These are phyloP conservation scores for Solanum medicagineum DNA, from an alignment of 257 asterid species.

Conservation along the genomic window DNA sequence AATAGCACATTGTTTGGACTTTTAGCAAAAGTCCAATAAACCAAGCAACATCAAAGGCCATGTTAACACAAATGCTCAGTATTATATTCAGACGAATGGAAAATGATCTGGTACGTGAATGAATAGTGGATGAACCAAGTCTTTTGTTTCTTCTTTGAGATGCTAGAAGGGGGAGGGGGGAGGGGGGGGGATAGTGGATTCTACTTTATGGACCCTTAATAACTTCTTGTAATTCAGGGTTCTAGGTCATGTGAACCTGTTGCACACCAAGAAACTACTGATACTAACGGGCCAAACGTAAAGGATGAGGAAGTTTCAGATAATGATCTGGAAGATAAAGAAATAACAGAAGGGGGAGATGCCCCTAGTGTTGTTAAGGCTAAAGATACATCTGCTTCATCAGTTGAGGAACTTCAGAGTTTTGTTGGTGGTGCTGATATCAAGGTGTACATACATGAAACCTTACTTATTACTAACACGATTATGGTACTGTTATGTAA, in stretches of 20 bases:
- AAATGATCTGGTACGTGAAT: slow-evolving; percentile 55
- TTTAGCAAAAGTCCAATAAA: slow-evolving; percentile 94
- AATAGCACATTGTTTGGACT: slow-evolving; percentile 15
- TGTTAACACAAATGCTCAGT: slow-evolving; percentile 94
- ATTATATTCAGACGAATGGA: slow-evolving; percentile 83
- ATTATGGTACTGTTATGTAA: slow-evolving; percentile 1
- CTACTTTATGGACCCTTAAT: not conserved
- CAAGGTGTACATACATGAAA: slow-evolving; percentile 42
- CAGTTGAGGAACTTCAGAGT: slow-evolving; percentile 73
- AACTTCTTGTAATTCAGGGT: slow-evolving; percentile 35
- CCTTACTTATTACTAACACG: not conserved
- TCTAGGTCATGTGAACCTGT: slow-evolving; percentile 29
- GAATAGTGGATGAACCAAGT: not conserved
- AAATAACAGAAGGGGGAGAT: slow-evolving; percentile 29
- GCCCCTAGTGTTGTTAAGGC: slow-evolving; percentile 29
- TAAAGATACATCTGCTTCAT: slow-evolving; percentile 38
- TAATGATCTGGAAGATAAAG: slow-evolving; percentile 44
- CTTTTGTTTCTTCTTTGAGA: not conserved
- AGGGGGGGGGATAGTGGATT: not conserved
- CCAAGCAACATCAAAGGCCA: slow-evolving; percentile 97
- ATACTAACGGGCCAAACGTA: slow-evolving; percentile 31
- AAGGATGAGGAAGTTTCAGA: slow-evolving; percentile 40
- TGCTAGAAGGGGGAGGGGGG: not conserved
- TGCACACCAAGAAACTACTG: slow-evolving; percentile 28
- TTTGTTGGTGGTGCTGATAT: slow-evolving; percentile 85